Conservation (phyloP, 805 yeast genomes). For the Metschnikowia noctiluminum region DNA sequence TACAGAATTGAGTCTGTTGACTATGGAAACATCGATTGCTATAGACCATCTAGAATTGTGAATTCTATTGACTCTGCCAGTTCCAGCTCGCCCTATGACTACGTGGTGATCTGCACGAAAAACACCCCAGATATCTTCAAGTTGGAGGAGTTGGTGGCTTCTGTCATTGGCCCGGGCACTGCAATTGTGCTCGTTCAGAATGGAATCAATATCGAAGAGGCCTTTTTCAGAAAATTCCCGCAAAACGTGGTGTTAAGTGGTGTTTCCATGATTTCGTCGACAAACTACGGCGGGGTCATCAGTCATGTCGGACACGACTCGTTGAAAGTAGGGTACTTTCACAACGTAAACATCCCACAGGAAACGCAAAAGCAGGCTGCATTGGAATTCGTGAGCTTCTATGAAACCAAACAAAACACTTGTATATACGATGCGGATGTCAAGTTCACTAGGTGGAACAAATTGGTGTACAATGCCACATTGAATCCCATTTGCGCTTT, state of each 20-base stretch:
- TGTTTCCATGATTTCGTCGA: slow-evolving; percentile 34
- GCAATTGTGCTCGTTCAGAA: slow-evolving; percentile 38
- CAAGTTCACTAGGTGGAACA: slow-evolving; percentile 57
- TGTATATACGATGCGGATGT: slow-evolving; percentile 43
- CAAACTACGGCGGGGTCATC: slow-evolving; percentile 25
- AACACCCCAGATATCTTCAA: slow-evolving; percentile 58
- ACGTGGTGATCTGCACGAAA: slow-evolving; percentile 57
- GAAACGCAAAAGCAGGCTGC: slow-evolving; percentile 35
- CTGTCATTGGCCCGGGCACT: slow-evolving; percentile 38
- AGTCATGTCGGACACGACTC: slow-evolving; percentile 27
- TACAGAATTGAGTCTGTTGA: slow-evolving; percentile 58
- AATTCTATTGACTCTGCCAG: slow-evolving; percentile 45
- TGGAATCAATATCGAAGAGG: slow-evolving; percentile 36
- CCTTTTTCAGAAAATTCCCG: slow-evolving; percentile 32
- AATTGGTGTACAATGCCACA: slow-evolving; percentile 67
- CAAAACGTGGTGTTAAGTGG: slow-evolving; percentile 34
- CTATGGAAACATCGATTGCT: slow-evolving; percentile 52
- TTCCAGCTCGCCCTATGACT: slow-evolving; percentile 44
- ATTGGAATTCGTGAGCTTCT: slow-evolving; percentile 43
- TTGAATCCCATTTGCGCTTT: slow-evolving; percentile 62
- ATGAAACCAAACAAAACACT: slow-evolving; percentile 41
- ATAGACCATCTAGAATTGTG: slow-evolving; percentile 51
- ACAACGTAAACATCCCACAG: slow-evolving; percentile 28
- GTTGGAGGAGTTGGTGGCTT: slow-evolving; percentile 48
- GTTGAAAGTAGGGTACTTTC: slow-evolving; percentile 27